Base-by-base conservation (phyloP, 306 rosid genomes). In the Inga leiocalycina region DNA sequence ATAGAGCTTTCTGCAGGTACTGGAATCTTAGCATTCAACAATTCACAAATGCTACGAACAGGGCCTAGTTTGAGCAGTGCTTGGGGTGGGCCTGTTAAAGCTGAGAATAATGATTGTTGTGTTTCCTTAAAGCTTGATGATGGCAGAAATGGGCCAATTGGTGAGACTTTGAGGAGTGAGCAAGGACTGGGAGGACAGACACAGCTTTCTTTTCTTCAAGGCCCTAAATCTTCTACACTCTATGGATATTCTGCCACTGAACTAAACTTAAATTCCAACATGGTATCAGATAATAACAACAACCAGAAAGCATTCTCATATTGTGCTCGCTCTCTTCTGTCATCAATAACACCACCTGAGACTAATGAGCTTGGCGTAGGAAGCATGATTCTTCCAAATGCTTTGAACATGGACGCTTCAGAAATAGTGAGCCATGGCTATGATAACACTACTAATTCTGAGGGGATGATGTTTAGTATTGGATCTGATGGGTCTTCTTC, bases 321-420 rank as follows among this genome's bases (percentile, higher is more conserved):
- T 51, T 73, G 89, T 88, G 91, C 91, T 88, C 91, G 84, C 91
- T 90, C 93, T 90, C 93, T 88, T 90, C 93, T 90, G 91, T 90
- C 93, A 90, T 65, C 76, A 64, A 82, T 89, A 64, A 86, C 86
- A 80, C 87, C 87, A 82, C 74, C 82, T 69, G 84, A 54, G 48
- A 49, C 56, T 19, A 67, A 79, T 77, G 89, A 88, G 81, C 79
- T 80, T 65, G 85, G 83, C 65, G 68, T 84, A 73, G 84, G 83
- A 81, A 80, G 80, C 84, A 78, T 45, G 71, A 65, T 79, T 78
- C 88, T 64, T 59, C 70, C 89, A 81, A 86, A 81, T 79, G 70
- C 78, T 72, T 83, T 74, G 79, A 48, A 69, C 68, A 69, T 71
- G 79, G 49, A 64, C 54, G 78, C 66, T 41, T 65, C 86, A 19